Percentiles rank a stretch among this genome's conserved stretches.
Evolutionary conservation across 1,139 yeast species (phyloP).

Genomic region (Candida glucosophila): DNA sequence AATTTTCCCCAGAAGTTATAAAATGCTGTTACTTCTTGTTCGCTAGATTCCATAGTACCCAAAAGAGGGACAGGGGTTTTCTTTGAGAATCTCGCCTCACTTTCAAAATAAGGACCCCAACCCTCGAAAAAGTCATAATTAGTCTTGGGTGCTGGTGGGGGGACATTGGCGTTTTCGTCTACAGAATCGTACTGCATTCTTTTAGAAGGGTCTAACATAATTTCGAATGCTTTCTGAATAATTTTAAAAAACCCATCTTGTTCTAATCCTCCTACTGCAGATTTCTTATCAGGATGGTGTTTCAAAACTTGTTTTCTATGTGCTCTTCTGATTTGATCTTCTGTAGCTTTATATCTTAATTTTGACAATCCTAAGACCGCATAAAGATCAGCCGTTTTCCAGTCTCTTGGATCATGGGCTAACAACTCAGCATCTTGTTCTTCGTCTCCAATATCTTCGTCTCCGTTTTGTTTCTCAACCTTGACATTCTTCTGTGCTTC

Average conservation of each 20-base stretch:
- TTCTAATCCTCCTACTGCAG: slow-evolving; percentile 73
- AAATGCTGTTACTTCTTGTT: slow-evolving; percentile 82
- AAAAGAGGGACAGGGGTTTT: slow-evolving; percentile 80
- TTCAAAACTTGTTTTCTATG: slow-evolving; percentile 94
- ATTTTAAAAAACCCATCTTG: slow-evolving; percentile 98
- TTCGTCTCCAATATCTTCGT: slow-evolving; percentile 67
- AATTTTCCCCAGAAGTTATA: slow-evolving; percentile 91
- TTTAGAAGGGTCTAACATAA: slow-evolving; percentile 74
- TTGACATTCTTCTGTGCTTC: slow-evolving; percentile 89
- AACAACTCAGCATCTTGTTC: slow-evolving; percentile 78
- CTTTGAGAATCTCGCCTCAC: slow-evolving; percentile 88
- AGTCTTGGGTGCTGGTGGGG: slow-evolving; percentile 61
- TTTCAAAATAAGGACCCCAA: slow-evolving; percentile 87
- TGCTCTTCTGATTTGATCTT: slow-evolving; percentile 90
- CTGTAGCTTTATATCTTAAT: slow-evolving; percentile 85
- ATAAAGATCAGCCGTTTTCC: slow-evolving; percentile 95
- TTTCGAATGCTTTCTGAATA: slow-evolving; percentile 93
- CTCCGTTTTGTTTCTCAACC: slow-evolving; percentile 58
- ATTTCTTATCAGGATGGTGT: slow-evolving; percentile 98
- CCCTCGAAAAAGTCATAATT: slow-evolving; percentile 78
- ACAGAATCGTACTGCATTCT: slow-evolving; percentile 95
- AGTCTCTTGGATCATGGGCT: slow-evolving; percentile 90
- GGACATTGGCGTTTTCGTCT: slow-evolving; percentile 78
- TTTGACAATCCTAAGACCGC: slow-evolving; percentile 92
- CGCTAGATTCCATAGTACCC: slow-evolving; percentile 61